Evolutionary conservation across 257 asterid species (phyloP), one percentile per base, ranked within the genome.

Genomic region (Nyctanthes arbortristis): DNA sequence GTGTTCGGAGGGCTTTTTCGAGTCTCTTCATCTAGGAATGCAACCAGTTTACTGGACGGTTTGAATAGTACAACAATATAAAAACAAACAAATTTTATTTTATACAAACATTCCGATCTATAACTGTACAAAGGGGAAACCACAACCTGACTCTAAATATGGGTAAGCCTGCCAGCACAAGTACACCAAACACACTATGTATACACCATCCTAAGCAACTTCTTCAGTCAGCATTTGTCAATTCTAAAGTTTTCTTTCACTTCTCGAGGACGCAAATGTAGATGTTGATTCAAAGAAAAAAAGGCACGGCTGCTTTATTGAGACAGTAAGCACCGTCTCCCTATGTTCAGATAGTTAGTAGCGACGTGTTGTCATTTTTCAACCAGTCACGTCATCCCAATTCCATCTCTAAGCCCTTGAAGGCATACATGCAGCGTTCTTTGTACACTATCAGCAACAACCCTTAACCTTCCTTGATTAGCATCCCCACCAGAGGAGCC

Each of bases 371-470:
- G 70, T 55, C 56, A 22, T 40, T 63, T 63, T 43, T 40, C 28
- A 30, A 24, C 6, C 12, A 33, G 11, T 74, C 82, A 77, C 25
- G 77, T 59, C 59, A 73, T 66, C 27, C 85, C 86, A 35, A 78
- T 67, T 27, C 90, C 91, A n/a, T 91, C 98, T 74, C 97, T 82
- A 55, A 89, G 77, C 37, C 95, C 97, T 75, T 89, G 98, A 68
- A 94, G 97, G 80, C 87, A 80, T 1, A 74, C 67, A 25, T 94
- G 96, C 47, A 94, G 74, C 31, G 97, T 79, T 82, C 95, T 84
- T 80, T 94, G 98, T n/a, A 89, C 95, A 32, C 83, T 81, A 69
- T 94, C 98, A 7, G 99, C 99, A 30, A 89, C 88, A 20, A 82
- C 82, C 73, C 93, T 86, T 80, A 94, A 73, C 80, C 97, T 88